Percentiles rank a stretch among this genome's conserved stretches.
Conservation (phyloP, 345 rosid species). For the Eucalyptus shirleyi region DNA sequence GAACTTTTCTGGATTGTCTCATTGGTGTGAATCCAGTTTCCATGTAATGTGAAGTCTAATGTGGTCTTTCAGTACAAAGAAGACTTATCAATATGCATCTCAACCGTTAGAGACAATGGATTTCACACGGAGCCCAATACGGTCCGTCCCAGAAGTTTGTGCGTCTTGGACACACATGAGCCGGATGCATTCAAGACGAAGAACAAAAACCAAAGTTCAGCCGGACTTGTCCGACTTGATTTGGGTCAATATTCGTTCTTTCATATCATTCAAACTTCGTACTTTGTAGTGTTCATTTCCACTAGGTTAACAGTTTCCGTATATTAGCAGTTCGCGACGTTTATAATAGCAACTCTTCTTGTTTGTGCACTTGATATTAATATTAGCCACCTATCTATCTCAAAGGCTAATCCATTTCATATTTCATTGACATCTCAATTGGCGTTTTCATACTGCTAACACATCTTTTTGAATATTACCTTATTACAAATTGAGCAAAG, state of each 20-base stretch:
- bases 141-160: background rate
- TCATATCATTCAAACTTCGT: background rate
- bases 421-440: background rate
- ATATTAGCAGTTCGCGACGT: background rate
- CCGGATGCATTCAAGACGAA: background rate
- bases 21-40: background rate
- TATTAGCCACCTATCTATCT: background rate
- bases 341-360: background rate
- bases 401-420: background rate
- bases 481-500: background rate
- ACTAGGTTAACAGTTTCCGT: background rate
- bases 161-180: background rate
- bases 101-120: background rate
- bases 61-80: background rate
- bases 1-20: background rate
- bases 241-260: background rate
- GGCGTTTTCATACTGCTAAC: background rate
- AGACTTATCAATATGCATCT: background rate
- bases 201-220: background rate
- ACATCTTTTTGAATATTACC: background rate
- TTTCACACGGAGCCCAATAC: background rate
- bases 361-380: background rate
- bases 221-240: background rate
- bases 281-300: background rate
- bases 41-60: background rate